Conservation (phyloP, 306 rosid genomes). For the Macrotyloma uniflorum region DNA sequence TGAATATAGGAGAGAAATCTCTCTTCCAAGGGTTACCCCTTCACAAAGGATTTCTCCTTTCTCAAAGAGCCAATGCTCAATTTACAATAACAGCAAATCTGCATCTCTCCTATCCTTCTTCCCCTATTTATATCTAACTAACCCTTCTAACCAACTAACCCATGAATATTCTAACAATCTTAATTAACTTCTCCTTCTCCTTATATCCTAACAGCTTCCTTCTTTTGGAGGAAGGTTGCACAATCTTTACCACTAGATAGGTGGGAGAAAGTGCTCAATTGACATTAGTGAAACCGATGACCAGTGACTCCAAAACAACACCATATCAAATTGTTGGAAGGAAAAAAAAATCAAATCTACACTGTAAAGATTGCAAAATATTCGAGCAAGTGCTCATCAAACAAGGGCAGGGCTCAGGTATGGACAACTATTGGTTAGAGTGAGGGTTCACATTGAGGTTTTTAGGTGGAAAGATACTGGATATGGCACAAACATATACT, state of each 20-base stretch:
- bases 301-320: slow-evolving; percentile 4
- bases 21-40: too few species aligned
- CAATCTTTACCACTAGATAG: slow-evolving; percentile 1
- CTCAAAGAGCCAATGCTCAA: too few species aligned
- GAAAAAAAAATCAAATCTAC: too few species aligned
- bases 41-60: too few species aligned
- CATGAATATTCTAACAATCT: too few species aligned
- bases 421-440: not conserved
- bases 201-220: not conserved
- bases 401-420: not conserved
- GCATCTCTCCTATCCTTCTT: too few species aligned
- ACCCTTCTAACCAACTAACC: too few species aligned
- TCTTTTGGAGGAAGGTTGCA: not conserved
- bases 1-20: too few species aligned
- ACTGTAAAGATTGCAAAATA: not conserved
- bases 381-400: not conserved
- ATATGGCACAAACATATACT: not conserved
- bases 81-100: too few species aligned
- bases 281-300: not conserved
- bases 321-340: too few species aligned
- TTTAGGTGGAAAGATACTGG: not conserved
- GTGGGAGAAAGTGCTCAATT: not conserved
- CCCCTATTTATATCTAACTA: too few species aligned
- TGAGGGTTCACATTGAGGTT: not conserved
- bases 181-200: too few species aligned